Base-by-base conservation (phyloP, 2,329 filamentous ascomycete species). In the Colletotrichum sp. region DNA sequence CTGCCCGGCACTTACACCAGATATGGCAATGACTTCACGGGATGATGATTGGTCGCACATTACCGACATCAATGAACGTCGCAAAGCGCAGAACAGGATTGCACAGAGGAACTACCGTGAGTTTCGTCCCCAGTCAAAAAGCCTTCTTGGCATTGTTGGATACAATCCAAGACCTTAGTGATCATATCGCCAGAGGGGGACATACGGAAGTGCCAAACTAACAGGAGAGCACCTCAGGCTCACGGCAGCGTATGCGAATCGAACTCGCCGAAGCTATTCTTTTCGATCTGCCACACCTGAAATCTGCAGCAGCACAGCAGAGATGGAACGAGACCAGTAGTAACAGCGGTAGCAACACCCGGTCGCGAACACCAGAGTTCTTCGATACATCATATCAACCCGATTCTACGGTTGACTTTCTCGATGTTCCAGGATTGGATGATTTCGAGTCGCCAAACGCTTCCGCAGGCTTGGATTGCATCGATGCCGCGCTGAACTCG, bases 31-130 rank as follows among this genome's bases (percentile, higher is more conserved):
- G 66, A 21, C 55, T 69, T 61, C 66, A 12, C 34, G 56, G 7
- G 69, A 71, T 13, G 82, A 84, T 56, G 82, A 84, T 65, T 84
- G 82, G 82, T 83, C 80, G 2, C 82, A 82, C 3, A 78, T 81
- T 9, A 81, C 78, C 4, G 80, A 78, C 68, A 77, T 78, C 3
- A 75, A 73, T 6, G 74, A 80, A 70, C 76, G 68, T 26, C 63
- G 69, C 7, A 75, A 64, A 16, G 61, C 68, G 3, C 73, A 72
- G 56, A 75, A 75, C 5, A 56, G 73, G 5, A 59, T 72, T 5
- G 65, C 65, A 10, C 73, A 75, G 48, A 52, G 73, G 28, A 70
- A 70, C 10, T 75, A 56, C 28, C 69, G 73, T 68, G 26, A 69
- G 71, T 69, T 21, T 14, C 0, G n/a, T 7, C 32, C 7, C 43